Conservation (phyloP, 768 basidiomycete genomes). For the Inosperma sp. region DNA sequence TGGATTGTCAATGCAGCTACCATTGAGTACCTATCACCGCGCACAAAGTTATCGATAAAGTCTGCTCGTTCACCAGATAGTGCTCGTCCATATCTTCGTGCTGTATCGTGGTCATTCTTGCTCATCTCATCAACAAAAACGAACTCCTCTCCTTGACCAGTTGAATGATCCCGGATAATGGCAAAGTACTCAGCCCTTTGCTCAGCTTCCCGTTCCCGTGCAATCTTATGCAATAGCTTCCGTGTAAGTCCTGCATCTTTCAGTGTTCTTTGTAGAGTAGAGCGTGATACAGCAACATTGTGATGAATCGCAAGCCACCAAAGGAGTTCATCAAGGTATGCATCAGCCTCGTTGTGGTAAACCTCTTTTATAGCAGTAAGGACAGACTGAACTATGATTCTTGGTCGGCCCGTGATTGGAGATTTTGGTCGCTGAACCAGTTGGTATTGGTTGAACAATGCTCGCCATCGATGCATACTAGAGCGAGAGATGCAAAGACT, state of each 20-base stretch:
- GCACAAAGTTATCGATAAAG: slow-evolving; percentile 20
- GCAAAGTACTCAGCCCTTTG: slow-evolving; percentile 6
- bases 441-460: slow-evolving; percentile 14
- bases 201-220: slow-evolving; percentile 19
- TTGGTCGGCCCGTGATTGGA: slow-evolving; percentile 17
- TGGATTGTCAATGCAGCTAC: slow-evolving; percentile 31
- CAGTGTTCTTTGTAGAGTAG: slow-evolving; percentile 52
- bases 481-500: background rate
- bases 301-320: slow-evolving; percentile 22
- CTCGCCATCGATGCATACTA: background rate
- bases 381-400: background rate
- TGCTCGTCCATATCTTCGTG: slow-evolving; percentile 26
- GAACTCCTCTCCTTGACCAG: slow-evolving; percentile 15
- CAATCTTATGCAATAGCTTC: slow-evolving; percentile 47
- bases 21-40: slow-evolving; percentile 29
- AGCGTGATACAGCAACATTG: slow-evolving; percentile 17
- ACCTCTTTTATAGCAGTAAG: slow-evolving; percentile 19
- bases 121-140: slow-evolving; percentile 24
- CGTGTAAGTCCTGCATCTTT: slow-evolving; percentile 64
- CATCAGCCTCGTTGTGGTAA: slow-evolving; percentile 13
- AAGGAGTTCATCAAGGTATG: slow-evolving; percentile 20
- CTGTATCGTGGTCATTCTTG: slow-evolving; percentile 30
- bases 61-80: slow-evolving; percentile 21
- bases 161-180: slow-evolving; percentile 5
- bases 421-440: background rate